Evolutionary conservation across 2,329 filamentous ascomycete genomes (phyloP).

Genomic region (Aspergillus quadricinctus): DNA sequence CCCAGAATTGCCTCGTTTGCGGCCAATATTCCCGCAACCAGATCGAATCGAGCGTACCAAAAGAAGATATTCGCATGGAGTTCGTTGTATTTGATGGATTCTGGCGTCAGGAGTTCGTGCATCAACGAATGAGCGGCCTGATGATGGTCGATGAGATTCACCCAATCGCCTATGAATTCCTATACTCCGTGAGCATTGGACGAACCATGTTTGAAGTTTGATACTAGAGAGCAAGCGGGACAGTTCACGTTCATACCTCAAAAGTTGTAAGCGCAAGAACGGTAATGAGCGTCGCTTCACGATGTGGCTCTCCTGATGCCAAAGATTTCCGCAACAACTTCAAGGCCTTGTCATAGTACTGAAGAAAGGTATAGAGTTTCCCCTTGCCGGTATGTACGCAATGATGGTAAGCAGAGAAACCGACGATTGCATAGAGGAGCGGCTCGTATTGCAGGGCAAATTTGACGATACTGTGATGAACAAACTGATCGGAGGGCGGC

Average conservation of each 20-base stretch:
- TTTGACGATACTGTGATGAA: conserved; percentile 65
- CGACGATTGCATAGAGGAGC: conserved; percentile 78
- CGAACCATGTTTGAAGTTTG: background rate
- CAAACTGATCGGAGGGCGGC: conserved; percentile 66
- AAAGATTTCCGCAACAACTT: conserved; percentile 68
- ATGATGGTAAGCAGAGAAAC: conserved; percentile 83
- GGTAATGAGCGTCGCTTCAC: conserved; percentile 71
- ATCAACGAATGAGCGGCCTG: conserved; percentile 82
- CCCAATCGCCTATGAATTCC: conserved; percentile 95
- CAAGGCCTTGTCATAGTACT: conserved; percentile 87
- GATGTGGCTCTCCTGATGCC: conserved; percentile 65
- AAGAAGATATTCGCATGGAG: conserved; percentile 68
- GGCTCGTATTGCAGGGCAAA: conserved; percentile 74
- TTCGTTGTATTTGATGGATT: conserved; percentile 67
- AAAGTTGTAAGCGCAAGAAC: conserved; percentile 90
- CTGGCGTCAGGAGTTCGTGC: conserved; percentile 69
- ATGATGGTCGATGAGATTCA: conserved; percentile 88
- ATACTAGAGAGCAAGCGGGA: conserved; percentile 1
- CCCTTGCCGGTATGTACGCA: conserved; percentile 67
- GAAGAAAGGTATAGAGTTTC: conserved; percentile 74
- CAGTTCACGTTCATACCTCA: conserved; percentile 58
- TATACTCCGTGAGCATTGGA: conserved; percentile 35
- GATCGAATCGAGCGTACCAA: conserved; percentile 91
- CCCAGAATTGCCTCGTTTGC: conserved; percentile 70
- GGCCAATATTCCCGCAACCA: conserved; percentile 77